phyloP scores from a whole-genome alignment of 2,329 filamentous ascomycete species.

The Niveomyces coronatus region DNA sequence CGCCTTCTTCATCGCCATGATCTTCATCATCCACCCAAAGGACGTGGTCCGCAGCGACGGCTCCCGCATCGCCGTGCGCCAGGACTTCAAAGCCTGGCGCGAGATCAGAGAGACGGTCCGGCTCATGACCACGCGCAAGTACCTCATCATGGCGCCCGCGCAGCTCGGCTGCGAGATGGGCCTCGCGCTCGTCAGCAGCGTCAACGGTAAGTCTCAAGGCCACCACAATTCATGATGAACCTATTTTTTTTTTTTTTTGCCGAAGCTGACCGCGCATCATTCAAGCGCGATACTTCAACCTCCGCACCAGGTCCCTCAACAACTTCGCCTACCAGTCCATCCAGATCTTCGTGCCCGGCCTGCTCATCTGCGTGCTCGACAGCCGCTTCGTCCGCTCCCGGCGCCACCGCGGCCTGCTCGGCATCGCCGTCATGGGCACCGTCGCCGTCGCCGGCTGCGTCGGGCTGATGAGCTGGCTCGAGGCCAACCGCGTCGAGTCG shows the following conservation, averaged over 20 bases:
- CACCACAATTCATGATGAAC: too few relatives aligned
- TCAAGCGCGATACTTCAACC: neutral
- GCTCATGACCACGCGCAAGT: conserved; percentile 6
- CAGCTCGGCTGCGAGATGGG: conserved; percentile 8
- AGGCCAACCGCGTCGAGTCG: neutral
- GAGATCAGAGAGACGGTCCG: conserved; percentile 6
- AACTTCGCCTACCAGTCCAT: too few relatives aligned
- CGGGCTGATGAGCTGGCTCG: conserved; percentile 1
- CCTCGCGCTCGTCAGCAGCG: conserved; percentile 2
- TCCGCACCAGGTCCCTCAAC: too few relatives aligned
- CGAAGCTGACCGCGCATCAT: too few relatives aligned
- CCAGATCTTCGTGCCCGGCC: too few relatives aligned
- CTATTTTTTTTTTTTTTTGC: too few relatives aligned
- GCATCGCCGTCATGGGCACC: conserved; percentile 2
- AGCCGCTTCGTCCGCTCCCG: too few relatives aligned
- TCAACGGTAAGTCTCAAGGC: conserved; percentile 4
- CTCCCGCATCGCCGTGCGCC: neutral
- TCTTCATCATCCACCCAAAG: conserved; percentile 5
- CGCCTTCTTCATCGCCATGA: conserved; percentile 4
- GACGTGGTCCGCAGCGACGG: conserved; percentile 4
- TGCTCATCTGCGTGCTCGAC: too few relatives aligned
- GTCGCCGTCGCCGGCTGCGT: conserved; percentile 4
- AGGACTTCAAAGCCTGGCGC: neutral
- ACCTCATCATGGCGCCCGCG: conserved; percentile 5
- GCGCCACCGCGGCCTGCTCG: conserved; percentile 2